Conservation (phyloP, 2,329 filamentous ascomycete genomes). For the Fusarium sororula region DNA sequence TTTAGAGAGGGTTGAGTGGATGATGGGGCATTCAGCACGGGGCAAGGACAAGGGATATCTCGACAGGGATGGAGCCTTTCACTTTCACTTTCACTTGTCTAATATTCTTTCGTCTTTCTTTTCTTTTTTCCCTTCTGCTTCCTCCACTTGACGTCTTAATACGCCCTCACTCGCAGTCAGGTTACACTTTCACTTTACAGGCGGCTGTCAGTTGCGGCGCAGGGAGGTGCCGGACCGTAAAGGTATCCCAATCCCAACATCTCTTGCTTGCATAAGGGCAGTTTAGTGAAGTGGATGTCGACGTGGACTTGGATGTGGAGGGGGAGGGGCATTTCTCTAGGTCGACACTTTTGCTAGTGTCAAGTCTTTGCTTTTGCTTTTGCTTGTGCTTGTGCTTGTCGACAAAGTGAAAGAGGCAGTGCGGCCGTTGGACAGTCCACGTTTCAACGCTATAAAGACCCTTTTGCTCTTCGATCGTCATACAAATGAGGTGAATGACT, state of each 20-base stretch:
- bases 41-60: slow-evolving; percentile 38
- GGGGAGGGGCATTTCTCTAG: slow-evolving; percentile 3
- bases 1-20: slow-evolving; percentile 31
- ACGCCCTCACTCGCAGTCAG: background rate
- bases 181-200: background rate
- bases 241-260: background rate
- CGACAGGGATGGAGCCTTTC: slow-evolving; percentile 29
- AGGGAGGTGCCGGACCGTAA: slow-evolving; percentile 12
- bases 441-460: background rate
- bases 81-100: slow-evolving; percentile 5
- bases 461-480: background rate
- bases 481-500: slow-evolving; percentile 18
- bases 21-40: slow-evolving; percentile 41
- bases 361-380: slow-evolving; percentile 21
- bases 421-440: slow-evolving; percentile 19
- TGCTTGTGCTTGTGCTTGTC: background rate
- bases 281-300: background rate
- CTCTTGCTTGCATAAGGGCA: background rate
- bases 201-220: slow-evolving; percentile 35
- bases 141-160: slow-evolving; percentile 5
- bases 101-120: slow-evolving; percentile 30
- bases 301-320: background rate
- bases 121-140: slow-evolving; percentile 21
- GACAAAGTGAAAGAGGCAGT: slow-evolving; percentile 4
- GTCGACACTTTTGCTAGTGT: background rate